Evolutionary conservation across 495 filamentous ascomycete species (phyloP).

Genomic region (Podospora fimiseda): DNA sequence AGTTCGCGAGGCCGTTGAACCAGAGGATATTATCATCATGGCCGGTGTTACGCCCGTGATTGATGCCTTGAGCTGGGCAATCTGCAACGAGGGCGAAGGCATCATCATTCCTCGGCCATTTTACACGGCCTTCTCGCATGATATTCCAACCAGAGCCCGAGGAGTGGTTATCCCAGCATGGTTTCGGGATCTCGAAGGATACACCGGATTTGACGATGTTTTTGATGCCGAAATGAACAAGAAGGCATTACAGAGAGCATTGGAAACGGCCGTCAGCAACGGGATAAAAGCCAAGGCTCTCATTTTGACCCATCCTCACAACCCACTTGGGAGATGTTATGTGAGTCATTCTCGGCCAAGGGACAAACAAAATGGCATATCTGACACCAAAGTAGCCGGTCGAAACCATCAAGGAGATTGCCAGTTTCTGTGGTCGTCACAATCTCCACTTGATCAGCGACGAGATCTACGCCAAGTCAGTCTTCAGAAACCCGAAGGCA

Average conservation of each 20-base stretch:
- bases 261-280: slow-evolving; percentile 17
- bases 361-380: too few species aligned
- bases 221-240: slow-evolving; percentile 23
- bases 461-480: slow-evolving; percentile 29
- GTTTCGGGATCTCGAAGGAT: slow-evolving; percentile 37
- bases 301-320: slow-evolving; percentile 18
- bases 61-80: slow-evolving; percentile 24
- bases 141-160: slow-evolving; percentile 20
- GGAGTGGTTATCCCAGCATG: slow-evolving; percentile 30
- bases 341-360: background rate
- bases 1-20: slow-evolving; percentile 8
- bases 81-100: slow-evolving; percentile 27
- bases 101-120: slow-evolving; percentile 27
- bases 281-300: slow-evolving; percentile 31
- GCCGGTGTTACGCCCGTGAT: slow-evolving; percentile 24
- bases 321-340: slow-evolving; percentile 27
- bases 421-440: slow-evolving; percentile 19
- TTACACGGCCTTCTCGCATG: slow-evolving; percentile 20
- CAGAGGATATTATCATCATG: slow-evolving; percentile 22
- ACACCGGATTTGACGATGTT: slow-evolving; percentile 31
- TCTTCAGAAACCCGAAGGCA: slow-evolving; percentile 16
- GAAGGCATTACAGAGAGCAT: slow-evolving; percentile 26
- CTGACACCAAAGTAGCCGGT: slow-evolving; percentile 5
- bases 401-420: slow-evolving; percentile 13
- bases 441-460: slow-evolving; percentile 29